Percentiles rank a stretch among this genome's conserved stretches.
Conservation (phyloP, 345 rosid genomes). For the Eucalyptus sp. region DNA sequence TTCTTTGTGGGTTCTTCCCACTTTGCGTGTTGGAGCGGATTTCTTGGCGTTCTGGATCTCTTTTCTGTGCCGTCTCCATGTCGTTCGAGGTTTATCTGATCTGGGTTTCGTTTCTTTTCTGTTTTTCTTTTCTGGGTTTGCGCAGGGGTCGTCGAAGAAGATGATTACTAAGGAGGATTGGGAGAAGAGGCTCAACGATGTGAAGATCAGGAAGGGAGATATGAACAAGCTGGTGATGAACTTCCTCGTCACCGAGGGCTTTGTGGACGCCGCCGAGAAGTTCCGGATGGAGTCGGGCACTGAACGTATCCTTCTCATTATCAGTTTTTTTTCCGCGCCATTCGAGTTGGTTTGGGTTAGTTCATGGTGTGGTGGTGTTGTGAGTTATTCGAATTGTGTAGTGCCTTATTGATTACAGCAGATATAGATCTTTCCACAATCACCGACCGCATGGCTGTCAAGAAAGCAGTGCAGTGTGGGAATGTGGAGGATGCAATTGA, state of each 20-base stretch:
- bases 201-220: conserved; percentile 85
- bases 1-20: background rate
- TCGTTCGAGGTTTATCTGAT: background rate
- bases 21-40: background rate
- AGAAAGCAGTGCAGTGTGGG: conserved; percentile 92
- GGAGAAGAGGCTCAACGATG: conserved; percentile 89
- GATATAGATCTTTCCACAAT: conserved; percentile 93
- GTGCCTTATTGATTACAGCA: conserved; percentile 59
- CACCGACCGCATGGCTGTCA: conserved; percentile 93
- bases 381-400: background rate
- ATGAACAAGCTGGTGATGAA: conserved; percentile 97
- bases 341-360: background rate
- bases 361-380: background rate
- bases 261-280: conserved; percentile 88
- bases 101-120: background rate
- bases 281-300: conserved; percentile 91
- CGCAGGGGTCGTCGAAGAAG: conserved; percentile 9
- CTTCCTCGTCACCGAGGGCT: conserved; percentile 95
- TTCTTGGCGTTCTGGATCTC: background rate
- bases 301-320: conserved; percentile 56
- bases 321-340: background rate
- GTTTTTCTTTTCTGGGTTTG: background rate
- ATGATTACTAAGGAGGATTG: conserved; percentile 52
- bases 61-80: background rate
- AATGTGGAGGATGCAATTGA: conserved; percentile 97